Evolutionary conservation across 371 early-diverging fungal genomes (phyloP), one percentile per base, ranked within the genome.

Genomic region (Actinomucor elegans): DNA sequence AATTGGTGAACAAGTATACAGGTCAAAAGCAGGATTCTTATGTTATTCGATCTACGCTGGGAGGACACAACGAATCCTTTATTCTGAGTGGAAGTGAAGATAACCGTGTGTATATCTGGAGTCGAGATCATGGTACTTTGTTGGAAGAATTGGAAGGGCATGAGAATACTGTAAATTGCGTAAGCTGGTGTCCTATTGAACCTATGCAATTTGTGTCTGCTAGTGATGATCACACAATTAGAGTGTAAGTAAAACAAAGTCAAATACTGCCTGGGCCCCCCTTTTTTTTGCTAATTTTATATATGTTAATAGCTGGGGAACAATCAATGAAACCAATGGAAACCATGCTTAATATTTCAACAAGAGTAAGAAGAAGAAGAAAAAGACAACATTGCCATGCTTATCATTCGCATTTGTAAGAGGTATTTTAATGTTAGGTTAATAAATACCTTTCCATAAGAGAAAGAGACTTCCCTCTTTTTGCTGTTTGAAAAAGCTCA

Each of bases 71-170:
- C 50, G 89, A 92, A 52, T 75, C 81, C 4, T 91, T 95, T 57
- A 80, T 97, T 9, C 64, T 89, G 2, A 90, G 92, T 55, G 98
- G 98, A 5, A 94, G 94, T 64, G 95, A 96, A 81, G 91, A 96
- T 61, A 74, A 81, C 12, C 72, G 79, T 35, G 79, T 96, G 3
- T 91, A 93, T 72, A 86, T 97, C 12, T 98, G 98, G 98, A 89
- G 90, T 67, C 80, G 94, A 17, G 90, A 93, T 20, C 81, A 85
- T 26, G 90, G 86, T 6, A 70, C 64, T 2, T 55, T 93, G 32
- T 69, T 96, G 44, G 91, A 91, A 50, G 81, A 74, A 4, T 79
- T 98, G 15, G 69, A 77, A 23, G 96, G 96, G 0, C 98, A 97
- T 57, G 65, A 77, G n/a, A 79, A 77, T 44, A 79, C 87, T 11